Evolutionary conservation across 331 rosid species (phyloP).

Genomic region (Malus hybrid): DNA sequence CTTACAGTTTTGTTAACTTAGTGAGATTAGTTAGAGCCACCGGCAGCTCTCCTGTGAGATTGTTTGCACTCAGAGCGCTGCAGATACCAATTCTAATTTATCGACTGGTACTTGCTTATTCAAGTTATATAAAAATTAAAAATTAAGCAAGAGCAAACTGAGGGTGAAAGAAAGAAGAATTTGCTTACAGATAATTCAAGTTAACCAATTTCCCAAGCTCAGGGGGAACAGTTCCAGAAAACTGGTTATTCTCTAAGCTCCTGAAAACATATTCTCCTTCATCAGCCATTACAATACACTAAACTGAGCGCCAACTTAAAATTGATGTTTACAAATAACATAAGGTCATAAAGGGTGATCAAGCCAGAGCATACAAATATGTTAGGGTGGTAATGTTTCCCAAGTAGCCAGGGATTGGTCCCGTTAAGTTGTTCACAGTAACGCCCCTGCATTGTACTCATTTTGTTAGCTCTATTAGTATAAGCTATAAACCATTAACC

Average conservation of each 20-base stretch:
- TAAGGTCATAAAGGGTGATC: neutral
- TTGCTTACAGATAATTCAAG: slow-evolving; percentile 19
- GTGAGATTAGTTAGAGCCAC: slow-evolving; percentile 1
- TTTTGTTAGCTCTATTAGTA: neutral
- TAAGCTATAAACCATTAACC: neutral
- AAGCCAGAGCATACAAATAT: slow-evolving; percentile 36
- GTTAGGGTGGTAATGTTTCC: slow-evolving; percentile 48
- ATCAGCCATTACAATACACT: neutral
- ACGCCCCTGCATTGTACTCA: slow-evolving; percentile 40
- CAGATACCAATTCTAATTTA: neutral
- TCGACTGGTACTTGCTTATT: neutral
- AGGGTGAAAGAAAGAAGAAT: neutral
- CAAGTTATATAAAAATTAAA: neutral
- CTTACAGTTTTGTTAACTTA: slow-evolving; percentile 6
- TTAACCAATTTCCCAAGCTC: slow-evolving; percentile 24
- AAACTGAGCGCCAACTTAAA: neutral
- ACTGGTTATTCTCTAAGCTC: slow-evolving; percentile 22
- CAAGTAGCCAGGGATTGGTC: slow-evolving; percentile 55
- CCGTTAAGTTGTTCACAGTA: slow-evolving; percentile 49
- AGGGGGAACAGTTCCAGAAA: slow-evolving; percentile 25
- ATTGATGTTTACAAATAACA: neutral
- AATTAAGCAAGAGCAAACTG: neutral
- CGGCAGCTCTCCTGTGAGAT: slow-evolving; percentile 21
- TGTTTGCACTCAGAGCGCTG: slow-evolving; percentile 15
- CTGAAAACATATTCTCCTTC: slow-evolving; percentile 3